phyloP scores from a whole-genome alignment of 805 yeast species.

The Vanderwaltozyma polyspora region DNA sequence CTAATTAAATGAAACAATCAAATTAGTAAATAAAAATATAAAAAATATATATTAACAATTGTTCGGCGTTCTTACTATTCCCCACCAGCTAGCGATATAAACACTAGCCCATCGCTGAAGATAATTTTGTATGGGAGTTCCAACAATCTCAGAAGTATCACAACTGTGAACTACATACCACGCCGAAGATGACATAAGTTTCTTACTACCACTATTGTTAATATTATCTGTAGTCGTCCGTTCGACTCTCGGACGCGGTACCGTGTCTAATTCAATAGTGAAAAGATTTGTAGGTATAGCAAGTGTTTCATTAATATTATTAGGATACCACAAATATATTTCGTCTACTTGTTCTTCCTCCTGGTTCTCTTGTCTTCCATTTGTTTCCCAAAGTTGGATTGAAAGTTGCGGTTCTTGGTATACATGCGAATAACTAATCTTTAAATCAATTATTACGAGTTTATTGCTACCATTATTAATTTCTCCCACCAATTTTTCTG shows the following conservation, averaged over 20 bases:
- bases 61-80: no score
- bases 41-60: no score
- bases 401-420: constrained; percentile 18
- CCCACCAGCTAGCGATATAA: constrained; percentile 3
- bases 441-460: no score
- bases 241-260: neutral
- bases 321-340: constrained; percentile 7
- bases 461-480: no score
- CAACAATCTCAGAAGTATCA: constrained; percentile 20
- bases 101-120: constrained; percentile 20
- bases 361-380: no score
- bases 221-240: neutral
- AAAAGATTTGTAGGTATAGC: constrained; percentile 2
- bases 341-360: no score
- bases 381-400: constrained; percentile 11
- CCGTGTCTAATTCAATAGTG: constrained; percentile 9
- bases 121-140: constrained; percentile 10
- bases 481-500: no score
- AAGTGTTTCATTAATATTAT: constrained; percentile 4
- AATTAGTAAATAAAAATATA: no score
- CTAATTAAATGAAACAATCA: no score
- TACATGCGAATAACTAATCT: constrained; percentile 10
- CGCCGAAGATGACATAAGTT: constrained; percentile 3
- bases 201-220: constrained; percentile 1
- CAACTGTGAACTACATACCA: constrained; percentile 23